Percentiles rank a stretch among this genome's conserved stretches.
These are phyloP conservation scores for Phytophthora ramorum DNA, from an alignment of 352 stramenopile species.

Conservation along the genomic window DNA sequence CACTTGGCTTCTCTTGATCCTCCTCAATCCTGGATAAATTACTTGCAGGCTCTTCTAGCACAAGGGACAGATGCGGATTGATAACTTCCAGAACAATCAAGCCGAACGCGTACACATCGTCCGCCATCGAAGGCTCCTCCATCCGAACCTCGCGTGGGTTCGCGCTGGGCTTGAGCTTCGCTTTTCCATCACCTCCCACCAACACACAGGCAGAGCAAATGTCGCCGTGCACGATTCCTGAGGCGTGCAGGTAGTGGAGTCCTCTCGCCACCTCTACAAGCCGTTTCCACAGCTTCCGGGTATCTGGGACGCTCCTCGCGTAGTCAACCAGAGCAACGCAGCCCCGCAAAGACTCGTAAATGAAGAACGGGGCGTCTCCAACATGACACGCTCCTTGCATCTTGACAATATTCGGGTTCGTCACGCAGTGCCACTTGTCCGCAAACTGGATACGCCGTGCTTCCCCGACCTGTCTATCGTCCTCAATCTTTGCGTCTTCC, in stretches of 20 bases:
- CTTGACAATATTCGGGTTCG: constrained; percentile 22
- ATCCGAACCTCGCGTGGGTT: not conserved
- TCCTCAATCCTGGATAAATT: constrained; percentile 12
- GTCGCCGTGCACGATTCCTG: constrained; percentile 21
- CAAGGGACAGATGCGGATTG: not conserved
- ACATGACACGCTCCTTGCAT: constrained; percentile 36
- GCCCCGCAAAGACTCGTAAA: constrained; percentile 30
- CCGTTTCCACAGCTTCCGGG: constrained; percentile 29
- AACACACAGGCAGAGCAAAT: constrained; percentile 12
- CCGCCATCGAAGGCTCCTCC: constrained; percentile 9
- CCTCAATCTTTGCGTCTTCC: not conserved
- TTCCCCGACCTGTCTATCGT: not conserved
- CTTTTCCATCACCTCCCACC: constrained; percentile 26
- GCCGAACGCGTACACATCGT: constrained; percentile 31
- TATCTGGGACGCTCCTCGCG: constrained; percentile 5
- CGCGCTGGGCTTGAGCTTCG: constrained; percentile 27
- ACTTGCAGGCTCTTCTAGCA: not conserved
- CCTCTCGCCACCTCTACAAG: constrained; percentile 34
- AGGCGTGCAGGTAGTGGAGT: constrained; percentile 28
- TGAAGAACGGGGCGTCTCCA: constrained; percentile 28
- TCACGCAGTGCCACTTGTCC: constrained; percentile 24
- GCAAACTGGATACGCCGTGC: not conserved
- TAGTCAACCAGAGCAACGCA: constrained; percentile 19
- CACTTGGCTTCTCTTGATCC: constrained; percentile 4
- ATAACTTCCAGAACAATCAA: constrained; percentile 16